phyloP scores from a whole-genome alignment of 2,329 filamentous ascomycete genomes.

The Trichoderma guizhouense region DNA sequence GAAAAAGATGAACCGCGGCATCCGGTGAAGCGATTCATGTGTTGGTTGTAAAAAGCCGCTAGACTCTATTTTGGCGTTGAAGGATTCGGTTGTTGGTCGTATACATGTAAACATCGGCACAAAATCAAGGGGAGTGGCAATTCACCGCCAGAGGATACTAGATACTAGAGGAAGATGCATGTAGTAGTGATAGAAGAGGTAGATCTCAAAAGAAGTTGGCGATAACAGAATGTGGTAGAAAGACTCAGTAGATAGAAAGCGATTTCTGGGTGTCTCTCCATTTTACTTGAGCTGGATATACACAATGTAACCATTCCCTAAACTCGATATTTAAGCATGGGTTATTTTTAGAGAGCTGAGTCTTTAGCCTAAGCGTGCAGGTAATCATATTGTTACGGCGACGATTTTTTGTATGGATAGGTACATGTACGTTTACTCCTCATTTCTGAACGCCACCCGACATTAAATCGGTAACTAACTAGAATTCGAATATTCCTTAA shows the following conservation, averaged over 20 bases:
- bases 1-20: neutral
- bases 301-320: neutral
- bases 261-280: neutral
- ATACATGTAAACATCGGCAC: neutral
- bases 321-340: neutral
- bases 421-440: neutral
- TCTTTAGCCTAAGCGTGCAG: neutral
- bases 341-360: neutral
- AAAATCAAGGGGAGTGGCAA: neutral
- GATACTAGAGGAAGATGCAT: neutral
- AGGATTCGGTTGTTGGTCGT: neutral
- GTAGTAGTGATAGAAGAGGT: neutral
- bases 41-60: neutral
- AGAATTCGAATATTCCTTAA: neutral
- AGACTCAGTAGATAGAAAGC: neutral
- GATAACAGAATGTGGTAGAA: neutral
- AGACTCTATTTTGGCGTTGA: neutral
- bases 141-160: neutral
- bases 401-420: neutral
- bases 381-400: neutral
- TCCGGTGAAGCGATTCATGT: neutral
- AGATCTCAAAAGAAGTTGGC: neutral
- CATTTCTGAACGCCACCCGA: neutral
- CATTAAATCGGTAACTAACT: neutral
- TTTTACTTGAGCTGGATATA: neutral